These are phyloP conservation scores for Auricularia sp. DNA, from an alignment of 768 basidiomycete genomes.

Conservation along the genomic window DNA sequence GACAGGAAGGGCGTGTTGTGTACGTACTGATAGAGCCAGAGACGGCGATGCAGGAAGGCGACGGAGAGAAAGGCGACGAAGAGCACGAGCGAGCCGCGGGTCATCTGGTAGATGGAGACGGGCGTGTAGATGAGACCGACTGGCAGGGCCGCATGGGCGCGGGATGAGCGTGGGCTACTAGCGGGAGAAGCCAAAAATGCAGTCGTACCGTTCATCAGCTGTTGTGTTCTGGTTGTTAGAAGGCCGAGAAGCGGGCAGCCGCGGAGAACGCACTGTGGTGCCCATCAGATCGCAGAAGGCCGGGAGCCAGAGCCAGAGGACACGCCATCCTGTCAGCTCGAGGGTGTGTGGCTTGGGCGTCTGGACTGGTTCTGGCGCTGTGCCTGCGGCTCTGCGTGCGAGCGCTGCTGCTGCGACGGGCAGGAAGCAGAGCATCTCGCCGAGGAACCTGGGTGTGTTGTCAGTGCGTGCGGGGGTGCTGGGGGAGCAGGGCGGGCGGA, in stretches of 20 bases:
- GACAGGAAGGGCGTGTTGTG: neutral
- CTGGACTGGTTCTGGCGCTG: conserved; percentile 6
- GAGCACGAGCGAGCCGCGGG: conserved; percentile 72
- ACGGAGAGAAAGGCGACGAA: conserved; percentile 91
- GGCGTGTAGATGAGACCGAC: conserved; percentile 92
- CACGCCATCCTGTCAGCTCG: conserved; percentile 53
- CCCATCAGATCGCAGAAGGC: conserved; percentile 85
- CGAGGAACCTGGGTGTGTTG: conserved; percentile 39
- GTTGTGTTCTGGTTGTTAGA: neutral
- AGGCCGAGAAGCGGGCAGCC: neutral
- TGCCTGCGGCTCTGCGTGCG: conserved; percentile 23
- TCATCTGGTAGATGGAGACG: conserved; percentile 84
- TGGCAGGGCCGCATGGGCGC: conserved; percentile 39
- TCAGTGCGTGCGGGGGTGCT: conserved; percentile 5
- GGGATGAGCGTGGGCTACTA: conserved; percentile 6
- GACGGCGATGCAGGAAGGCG: conserved; percentile 74
- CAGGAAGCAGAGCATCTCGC: conserved; percentile 90
- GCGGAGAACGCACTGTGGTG: conserved; percentile 57
- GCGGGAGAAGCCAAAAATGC: neutral
- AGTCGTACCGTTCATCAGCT: conserved; percentile 1
- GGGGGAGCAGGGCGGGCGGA: neutral
- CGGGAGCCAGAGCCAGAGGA: conserved; percentile 78
- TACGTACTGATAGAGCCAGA: conserved; percentile 79
- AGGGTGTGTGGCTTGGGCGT: conserved; percentile 20
- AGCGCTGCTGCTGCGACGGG: conserved; percentile 70